phyloP scores from a whole-genome alignment of 768 basidiomycete genomes.

The Suillus sp. region DNA sequence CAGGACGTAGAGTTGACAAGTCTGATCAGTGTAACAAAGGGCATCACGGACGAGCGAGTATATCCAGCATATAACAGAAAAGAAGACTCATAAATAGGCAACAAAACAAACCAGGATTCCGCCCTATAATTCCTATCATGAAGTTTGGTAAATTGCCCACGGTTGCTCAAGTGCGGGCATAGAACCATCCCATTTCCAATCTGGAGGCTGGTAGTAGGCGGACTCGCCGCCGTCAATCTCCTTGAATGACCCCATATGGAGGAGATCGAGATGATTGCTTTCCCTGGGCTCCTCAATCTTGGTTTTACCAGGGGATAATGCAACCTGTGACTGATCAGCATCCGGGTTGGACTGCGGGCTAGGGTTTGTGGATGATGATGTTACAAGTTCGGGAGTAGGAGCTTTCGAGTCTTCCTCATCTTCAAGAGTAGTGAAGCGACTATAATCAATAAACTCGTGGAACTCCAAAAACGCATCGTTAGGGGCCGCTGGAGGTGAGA shows the following conservation, averaged over 20 bases:
- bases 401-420: constrained; percentile 70
- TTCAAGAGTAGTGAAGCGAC: constrained; percentile 51
- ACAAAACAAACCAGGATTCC: constrained; percentile 18
- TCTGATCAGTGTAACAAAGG: constrained; percentile 32
- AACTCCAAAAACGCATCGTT: constrained; percentile 48
- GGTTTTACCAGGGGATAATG: constrained; percentile 47
- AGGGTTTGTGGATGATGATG: constrained; percentile 71
- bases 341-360: constrained; percentile 78
- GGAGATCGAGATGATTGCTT: constrained; percentile 44
- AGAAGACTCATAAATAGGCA: constrained; percentile 31
- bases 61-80: constrained; percentile 47
- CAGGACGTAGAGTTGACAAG: constrained; percentile 29
- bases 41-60: constrained; percentile 38
- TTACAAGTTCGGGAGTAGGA: constrained; percentile 73
- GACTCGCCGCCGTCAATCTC: constrained; percentile 79
- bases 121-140: constrained; percentile 45
- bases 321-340: constrained; percentile 48
- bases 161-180: constrained; percentile 68
- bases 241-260: constrained; percentile 62
- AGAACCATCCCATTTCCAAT: constrained; percentile 74
- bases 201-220: constrained; percentile 55
- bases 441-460: constrained; percentile 70
- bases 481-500: constrained; percentile 38
- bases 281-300: constrained; percentile 51
- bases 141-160: constrained; percentile 64